A percentile compares a stretch with the other conserved stretches of the same genome.
Evolutionary conservation across 2,329 filamentous ascomycete genomes (phyloP).

Genomic region (Cladosporium sp.): DNA sequence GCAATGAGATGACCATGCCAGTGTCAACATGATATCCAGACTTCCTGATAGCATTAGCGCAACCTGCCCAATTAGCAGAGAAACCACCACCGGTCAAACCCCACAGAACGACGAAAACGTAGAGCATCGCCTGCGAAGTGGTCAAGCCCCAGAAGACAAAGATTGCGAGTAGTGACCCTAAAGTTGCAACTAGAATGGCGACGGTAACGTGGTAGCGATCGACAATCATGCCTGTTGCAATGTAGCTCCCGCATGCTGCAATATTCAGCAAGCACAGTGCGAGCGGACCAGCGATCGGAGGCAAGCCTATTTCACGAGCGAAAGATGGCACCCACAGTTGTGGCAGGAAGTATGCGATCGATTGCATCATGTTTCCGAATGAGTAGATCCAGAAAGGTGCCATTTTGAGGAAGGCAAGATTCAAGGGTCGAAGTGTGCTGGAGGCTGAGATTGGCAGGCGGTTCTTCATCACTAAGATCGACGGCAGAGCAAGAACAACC

Average conservation of each 20-base stretch:
- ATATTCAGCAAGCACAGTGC: conserved; percentile 39
- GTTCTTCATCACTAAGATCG: conserved; percentile 17
- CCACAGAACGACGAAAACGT: conserved; percentile 41
- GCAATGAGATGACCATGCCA: conserved; percentile 14
- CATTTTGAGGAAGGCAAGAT: conserved; percentile 34
- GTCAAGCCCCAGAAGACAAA: conserved; percentile 46
- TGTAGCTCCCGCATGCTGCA: conserved; percentile 34
- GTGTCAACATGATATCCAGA: conserved; percentile 14
- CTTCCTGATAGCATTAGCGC: conserved; percentile 21
- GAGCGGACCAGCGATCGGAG: conserved; percentile 32
- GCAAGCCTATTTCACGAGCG: conserved; percentile 35
- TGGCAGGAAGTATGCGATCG: conserved; percentile 43
- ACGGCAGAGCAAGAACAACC: conserved; percentile 16
- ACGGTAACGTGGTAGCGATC: conserved; percentile 38
- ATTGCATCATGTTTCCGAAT: conserved; percentile 38
- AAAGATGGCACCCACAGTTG: conserved; percentile 40
- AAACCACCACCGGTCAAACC: conserved; percentile 40
- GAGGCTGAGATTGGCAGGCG: conserved; percentile 17
- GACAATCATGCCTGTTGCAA: conserved; percentile 37
- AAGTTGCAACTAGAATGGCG: conserved; percentile 35
- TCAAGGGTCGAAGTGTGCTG: conserved; percentile 25
- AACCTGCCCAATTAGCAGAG: conserved; percentile 33
- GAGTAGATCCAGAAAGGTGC: conserved; percentile 42
- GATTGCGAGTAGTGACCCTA: conserved; percentile 34
- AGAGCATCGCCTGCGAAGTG: conserved; percentile 38